phyloP scores from a whole-genome alignment of 2,329 filamentous ascomycete species.

The Dothistroma pini region DNA sequence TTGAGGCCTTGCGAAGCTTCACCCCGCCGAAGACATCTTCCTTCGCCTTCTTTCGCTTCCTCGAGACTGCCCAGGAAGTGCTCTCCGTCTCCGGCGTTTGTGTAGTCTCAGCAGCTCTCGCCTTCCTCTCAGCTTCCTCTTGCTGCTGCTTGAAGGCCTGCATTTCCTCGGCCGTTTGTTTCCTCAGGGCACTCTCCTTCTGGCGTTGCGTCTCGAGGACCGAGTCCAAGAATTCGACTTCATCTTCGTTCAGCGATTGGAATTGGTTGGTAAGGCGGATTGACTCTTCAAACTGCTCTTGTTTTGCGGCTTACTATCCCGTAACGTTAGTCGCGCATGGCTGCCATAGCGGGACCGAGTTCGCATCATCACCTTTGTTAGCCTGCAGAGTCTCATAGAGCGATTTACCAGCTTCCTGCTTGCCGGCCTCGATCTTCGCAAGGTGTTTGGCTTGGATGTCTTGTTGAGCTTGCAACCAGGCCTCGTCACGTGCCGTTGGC shows the following conservation, averaged over 20 bases:
- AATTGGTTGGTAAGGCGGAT: conserved; percentile 72
- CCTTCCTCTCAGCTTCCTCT: conserved; percentile 55
- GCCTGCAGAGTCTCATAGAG: conserved; percentile 74
- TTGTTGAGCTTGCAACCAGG: conserved; percentile 63
- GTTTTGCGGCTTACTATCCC: conserved; percentile 62
- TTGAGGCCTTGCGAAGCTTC: conserved; percentile 42
- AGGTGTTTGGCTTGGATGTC: conserved; percentile 59
- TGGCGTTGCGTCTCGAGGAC: conserved; percentile 55
- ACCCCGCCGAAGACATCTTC: conserved; percentile 41
- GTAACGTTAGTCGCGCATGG: conserved; percentile 26
- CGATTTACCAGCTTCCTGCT: conserved; percentile 54
- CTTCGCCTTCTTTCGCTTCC: conserved; percentile 37
- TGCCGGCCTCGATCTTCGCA: conserved; percentile 51
- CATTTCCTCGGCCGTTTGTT: conserved; percentile 57
- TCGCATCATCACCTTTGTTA: conserved; percentile 63
- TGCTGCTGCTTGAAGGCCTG: conserved; percentile 57
- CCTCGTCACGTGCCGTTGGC: conserved; percentile 47
- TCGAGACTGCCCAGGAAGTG: conserved; percentile 20
- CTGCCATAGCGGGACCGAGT: not conserved
- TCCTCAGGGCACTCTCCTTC: conserved; percentile 55
- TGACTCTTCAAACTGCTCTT: conserved; percentile 75
- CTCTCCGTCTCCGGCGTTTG: conserved; percentile 49
- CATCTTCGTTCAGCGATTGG: conserved; percentile 71
- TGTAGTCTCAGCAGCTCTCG: conserved; percentile 37
- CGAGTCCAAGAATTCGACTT: conserved; percentile 68